Evolutionary conservation across 1,284 basidiomycete species (phyloP), one percentile per base, ranked within the genome.

Genomic region (Singerocomus rubriflavus): DNA sequence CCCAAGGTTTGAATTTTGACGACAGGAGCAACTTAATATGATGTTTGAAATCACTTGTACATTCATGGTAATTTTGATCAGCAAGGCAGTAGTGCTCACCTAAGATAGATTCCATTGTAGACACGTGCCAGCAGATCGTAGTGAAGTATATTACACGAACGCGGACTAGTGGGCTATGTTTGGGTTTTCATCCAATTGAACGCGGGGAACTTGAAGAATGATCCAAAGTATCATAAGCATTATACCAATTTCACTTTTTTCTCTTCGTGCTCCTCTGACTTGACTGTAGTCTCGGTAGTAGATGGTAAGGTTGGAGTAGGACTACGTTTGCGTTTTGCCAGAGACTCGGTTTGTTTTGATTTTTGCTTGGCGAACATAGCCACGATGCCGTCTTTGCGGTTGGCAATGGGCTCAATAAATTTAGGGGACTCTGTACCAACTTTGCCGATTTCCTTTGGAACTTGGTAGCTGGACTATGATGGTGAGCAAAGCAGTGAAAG

Each of bases 371-470:
- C 77, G 62, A 94, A 97, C 82, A 96, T 88, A 7, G 88, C 88
- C 64, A 87, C 78, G 54, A 98, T 93, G 4, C 93, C 93, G 60
- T 96, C 94, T 61, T 88, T 91, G 32, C 94, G 78, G 49, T 81
- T 73, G 5, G 82, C 73, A 16, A 97, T 71, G 0, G 94, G 93
- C 57, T 91, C 77, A 43, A 98, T 85, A 66, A 92, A 96, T 2
- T 82, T 81, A 1, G 85, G 71, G 6, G 90, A 91, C 61, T 96
- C 89, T 4, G 76, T 84, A 6, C 93, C 91, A 4, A 97, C 88
- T 71, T 90, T 96, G 1, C 94, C 94, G 0, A 98, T 86, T 73
- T 97, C 93, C 53, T 81, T 82, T 0, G 92, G 90, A 1, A 98
- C 95, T 49, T 84, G 82, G 65, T 96, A 98, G 60, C 88, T 93